phyloP scores from a whole-genome alignment of 768 basidiomycete species.

The Tulasnella sp. region DNA sequence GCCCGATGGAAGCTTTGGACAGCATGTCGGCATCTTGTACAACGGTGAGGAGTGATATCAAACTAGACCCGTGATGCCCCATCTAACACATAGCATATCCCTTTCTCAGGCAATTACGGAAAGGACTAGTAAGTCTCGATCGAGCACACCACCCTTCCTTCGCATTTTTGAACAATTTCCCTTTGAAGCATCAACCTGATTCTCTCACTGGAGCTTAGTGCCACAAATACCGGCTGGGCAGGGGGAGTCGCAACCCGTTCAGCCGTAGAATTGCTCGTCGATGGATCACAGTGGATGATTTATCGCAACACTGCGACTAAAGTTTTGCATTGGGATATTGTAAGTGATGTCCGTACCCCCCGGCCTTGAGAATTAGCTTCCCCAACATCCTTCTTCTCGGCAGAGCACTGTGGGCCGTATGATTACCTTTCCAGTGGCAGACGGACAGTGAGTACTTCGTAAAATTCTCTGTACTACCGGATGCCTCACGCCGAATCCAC shows the following conservation, averaged over 20 bases:
- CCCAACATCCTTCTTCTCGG: slow-evolving; percentile 6
- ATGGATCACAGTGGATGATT: slow-evolving; percentile 62
- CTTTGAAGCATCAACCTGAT: slow-evolving; percentile 44
- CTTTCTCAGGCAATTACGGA: slow-evolving; percentile 60
- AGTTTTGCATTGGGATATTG: slow-evolving; percentile 63
- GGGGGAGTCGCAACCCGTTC: slow-evolving; percentile 32
- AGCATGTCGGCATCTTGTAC: slow-evolving; percentile 57
- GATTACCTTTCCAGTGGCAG: slow-evolving; percentile 51
- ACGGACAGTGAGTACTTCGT: slow-evolving; percentile 31
- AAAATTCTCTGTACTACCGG: slow-evolving; percentile 34
- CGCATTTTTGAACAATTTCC: neutral
- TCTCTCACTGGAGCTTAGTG: slow-evolving; percentile 50
- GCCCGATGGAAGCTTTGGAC: slow-evolving; percentile 33
- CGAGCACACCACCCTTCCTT: slow-evolving; percentile 22
- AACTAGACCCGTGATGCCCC: slow-evolving; percentile 37
- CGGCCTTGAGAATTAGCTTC: neutral
- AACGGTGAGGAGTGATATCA: slow-evolving; percentile 33
- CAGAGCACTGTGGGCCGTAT: slow-evolving; percentile 57
- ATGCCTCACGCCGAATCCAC: neutral
- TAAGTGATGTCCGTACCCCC: slow-evolving; percentile 48
- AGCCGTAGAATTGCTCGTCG: slow-evolving; percentile 46
- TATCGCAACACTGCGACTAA: slow-evolving; percentile 46
- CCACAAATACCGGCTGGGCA: slow-evolving; percentile 47
- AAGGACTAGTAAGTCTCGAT: slow-evolving; percentile 36
- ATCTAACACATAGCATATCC: slow-evolving; percentile 44